Base-by-base conservation (phyloP, 2,329 filamentous ascomycete genomes). In the Pseudonectria foliicola region DNA sequence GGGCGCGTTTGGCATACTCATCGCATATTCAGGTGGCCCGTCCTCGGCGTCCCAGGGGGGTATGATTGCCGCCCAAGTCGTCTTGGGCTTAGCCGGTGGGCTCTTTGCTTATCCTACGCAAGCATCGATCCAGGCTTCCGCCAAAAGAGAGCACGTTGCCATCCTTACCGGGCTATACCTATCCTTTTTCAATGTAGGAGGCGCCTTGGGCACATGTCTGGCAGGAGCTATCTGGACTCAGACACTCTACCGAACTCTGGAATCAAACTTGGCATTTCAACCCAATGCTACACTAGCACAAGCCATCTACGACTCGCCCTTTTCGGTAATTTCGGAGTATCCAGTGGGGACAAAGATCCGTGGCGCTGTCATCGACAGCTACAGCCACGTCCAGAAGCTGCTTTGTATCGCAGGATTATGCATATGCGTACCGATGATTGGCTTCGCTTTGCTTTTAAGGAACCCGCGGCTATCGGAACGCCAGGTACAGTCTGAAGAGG, bases 71-170 rank as follows among this genome's bases (percentile, higher is more conserved):
- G 73, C 64, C 0, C 73, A 80, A 44, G 56, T 79, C 3, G 54
- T 79, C 3, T 60, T 80, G 3, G 75, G 75, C 28, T 60, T 78
- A 27, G 73, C 73, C 1, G 74, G 73, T 10, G 76, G 75, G 1
- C 56, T 80, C 37, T 79, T 79, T 46, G 57, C 62, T 0, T 65
- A 63, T 33, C 62, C 62, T 0, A 62, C 61, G 0, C 60, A 63
- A 31, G 62, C 61, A 0, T 62, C 59, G 1, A 62, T 64, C 25
- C 62, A 65, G 29, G 59, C 62, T 0, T 60, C 61, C 0, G 59
- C 61, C 0, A 50, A 50, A 2, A 52, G 54, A 16, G 59, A 64
- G 29, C 57, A 64, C 24, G 55, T 65, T 0, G 61, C 60, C 6
- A 56, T 64, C 10, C 38, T 64, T 6, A 65, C 59, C 0, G 59